Base-by-base conservation (phyloP, 140 eudicot species). In the Ambrosia hybrid region DNA sequence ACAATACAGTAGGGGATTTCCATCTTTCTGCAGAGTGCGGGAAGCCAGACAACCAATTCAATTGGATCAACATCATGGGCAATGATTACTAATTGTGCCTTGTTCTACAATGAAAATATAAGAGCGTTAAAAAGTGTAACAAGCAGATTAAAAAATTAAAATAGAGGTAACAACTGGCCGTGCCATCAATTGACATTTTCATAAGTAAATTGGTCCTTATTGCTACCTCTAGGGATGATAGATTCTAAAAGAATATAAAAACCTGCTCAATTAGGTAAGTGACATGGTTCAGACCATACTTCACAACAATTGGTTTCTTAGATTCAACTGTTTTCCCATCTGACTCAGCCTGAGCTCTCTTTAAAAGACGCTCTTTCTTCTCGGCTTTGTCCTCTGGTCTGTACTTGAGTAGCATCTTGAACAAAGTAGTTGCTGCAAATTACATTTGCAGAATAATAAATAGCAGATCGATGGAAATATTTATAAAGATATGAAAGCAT, bases 351-450 rank as follows among this genome's bases (percentile, higher is more conserved):
- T 79, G 85, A 21, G 96, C 96, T 55, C 79, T 81, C 60, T 84
- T 89, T 56, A 84, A 1, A 26, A 89, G 89, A 2, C 94, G 83
- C n/a, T 89, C 96, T 80, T 78, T 87, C 51, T 89, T 89, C 4
- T 86, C 91, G 4, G 93, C 91, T 68, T 77, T 89, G 62, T 89
- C 94, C 71, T 89, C 96, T 1, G 96, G 96, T 65, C 94, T 89
- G 78, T 89, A 89, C 75, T 89, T 89, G 51, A 89, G 91, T 46
- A 89, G 86, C 90, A 89, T 77, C 88, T 89, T 89, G 81, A 84
- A 89, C 59, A 89, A 83, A 67, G 78, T 89, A 1, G 96, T 84
- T 34, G 96, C 96, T 89, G 83, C 73, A 78, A 12, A 57, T 61
- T 57, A 15, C 16, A 65, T 5, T 33, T 8, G 33, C 14, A 55